Base-by-base conservation (phyloP, 2,329 filamentous ascomycete species). In the Paramyrothecium sp. region DNA sequence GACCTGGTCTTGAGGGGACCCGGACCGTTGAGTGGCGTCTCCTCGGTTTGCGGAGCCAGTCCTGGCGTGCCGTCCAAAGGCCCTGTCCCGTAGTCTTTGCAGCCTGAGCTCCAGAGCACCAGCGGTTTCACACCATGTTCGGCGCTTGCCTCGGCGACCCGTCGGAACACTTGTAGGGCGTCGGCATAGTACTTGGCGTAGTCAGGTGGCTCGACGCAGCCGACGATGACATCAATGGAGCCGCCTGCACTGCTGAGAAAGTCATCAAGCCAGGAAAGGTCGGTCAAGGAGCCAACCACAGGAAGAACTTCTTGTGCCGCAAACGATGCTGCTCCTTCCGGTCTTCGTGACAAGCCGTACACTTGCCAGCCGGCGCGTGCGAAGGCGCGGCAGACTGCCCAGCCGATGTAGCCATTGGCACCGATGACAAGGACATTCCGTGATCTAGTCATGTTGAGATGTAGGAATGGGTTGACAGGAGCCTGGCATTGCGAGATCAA, bases 351-450 rank as follows among this genome's bases (percentile, higher is more conserved):
- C 3, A 81, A 72, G 2, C 79, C 79, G 62, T 75, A 80, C 0
- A 74, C 75, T 11, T 60, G 67, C 72, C 73, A 81, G 2, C 78
- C 79, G 10, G 76, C 75, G 8, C 74, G 71, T 5, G 72, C 70
- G 61, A 81, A 82, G 21, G 78, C 75, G 19, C 73, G 71, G 54
- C 72, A 71, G 0, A 81, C 77, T 1, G 77, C 75, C 21, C 66
- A 71, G 38, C 79, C 79, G 46, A 81, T 76, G 63, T 79, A 81
- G 11, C 78, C 79, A 54, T 79, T 80, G 13, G 78, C 78, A 10
- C 78, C 79, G 2, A 74, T 79, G 22, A 81, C 71, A 7, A 81
- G 67, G n/a, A 75, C 78, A 1, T 70, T 73, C 17, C 26, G 26
- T 51, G 51, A 50, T 47, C 21, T 34, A 10, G 10, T 10, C 26